Evolutionary conservation across 768 basidiomycete species (phyloP), one percentile per base, ranked within the genome.

Genomic region (Chiua virens): DNA sequence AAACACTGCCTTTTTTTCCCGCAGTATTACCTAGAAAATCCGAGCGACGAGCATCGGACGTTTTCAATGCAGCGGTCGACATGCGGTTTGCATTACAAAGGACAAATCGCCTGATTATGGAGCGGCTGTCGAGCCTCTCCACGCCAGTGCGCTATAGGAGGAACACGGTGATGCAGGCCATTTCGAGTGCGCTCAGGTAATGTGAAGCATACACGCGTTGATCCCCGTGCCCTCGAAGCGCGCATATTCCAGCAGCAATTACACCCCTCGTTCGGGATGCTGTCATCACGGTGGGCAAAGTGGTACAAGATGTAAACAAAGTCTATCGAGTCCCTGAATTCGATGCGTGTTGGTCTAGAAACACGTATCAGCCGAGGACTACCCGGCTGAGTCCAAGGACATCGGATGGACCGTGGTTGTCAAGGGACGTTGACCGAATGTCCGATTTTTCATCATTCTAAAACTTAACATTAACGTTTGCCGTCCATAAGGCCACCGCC

Each of bases 181-280:
- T 56, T 56, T 61, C 49, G 39, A 58, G 61, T 46, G 41, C 50
- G 21, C 45, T 64, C 55, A 21, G 61, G 50, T 43, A 45, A 52
- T 44, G 53, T 59, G 50, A 52, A 55, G 42, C 22, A 47, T 11
- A 40, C 60, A 51, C 28, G 21, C 47, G 37, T 66, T 65, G 59
- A 66, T 61, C 53, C 58, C 63, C 63, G 64, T 64, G 45, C 11
- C 38, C 40, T 50, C 39, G 64, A 56, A 61, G 59, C 54, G 34
- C 58, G 43, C 44, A 58, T 53, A 47, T 45, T 46, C 57, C 44
- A 47, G 45, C 46, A 28, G 22, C 39, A 45, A 52, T 52, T 38
- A 47, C 35, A 49, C 45, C 48, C 42, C 27, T 54, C 53, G 21
- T 34, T 40, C 66, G 63, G 65, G 58, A 68, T 68, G 65, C 61